A percentile compares a stretch with the other conserved stretches of the same genome.
phyloP scores from a whole-genome alignment of 805 yeast species.

The Metschnikowia chrysomelidarum region DNA sequence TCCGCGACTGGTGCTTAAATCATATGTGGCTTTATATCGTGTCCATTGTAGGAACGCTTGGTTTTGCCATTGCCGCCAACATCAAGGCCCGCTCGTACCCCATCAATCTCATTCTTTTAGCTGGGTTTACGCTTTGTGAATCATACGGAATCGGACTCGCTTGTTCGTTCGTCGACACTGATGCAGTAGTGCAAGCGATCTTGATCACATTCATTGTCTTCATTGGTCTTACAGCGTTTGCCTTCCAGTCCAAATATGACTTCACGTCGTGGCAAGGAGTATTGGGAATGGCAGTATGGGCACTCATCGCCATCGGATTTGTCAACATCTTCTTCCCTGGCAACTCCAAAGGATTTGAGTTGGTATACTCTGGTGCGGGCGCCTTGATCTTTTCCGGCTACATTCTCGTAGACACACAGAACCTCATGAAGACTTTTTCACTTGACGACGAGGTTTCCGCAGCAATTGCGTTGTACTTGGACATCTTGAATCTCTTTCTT shows the following conservation, averaged over 20 bases:
- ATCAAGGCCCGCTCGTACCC: slow-evolving; percentile 69
- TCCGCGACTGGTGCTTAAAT: slow-evolving; percentile 53
- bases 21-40: slow-evolving; percentile 61
- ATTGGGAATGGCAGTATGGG: slow-evolving; percentile 55
- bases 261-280: slow-evolving; percentile 66
- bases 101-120: slow-evolving; percentile 55
- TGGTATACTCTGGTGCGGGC: slow-evolving; percentile 69
- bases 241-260: slow-evolving; percentile 75
- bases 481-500: slow-evolving; percentile 76
- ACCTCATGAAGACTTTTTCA: slow-evolving; percentile 67
- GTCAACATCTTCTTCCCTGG: slow-evolving; percentile 64
- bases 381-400: slow-evolving; percentile 72
- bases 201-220: slow-evolving; percentile 67
- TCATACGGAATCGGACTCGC: slow-evolving; percentile 69
- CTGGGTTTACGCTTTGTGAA: slow-evolving; percentile 71
- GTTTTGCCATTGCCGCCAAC: slow-evolving; percentile 61
- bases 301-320: slow-evolving; percentile 68
- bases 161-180: slow-evolving; percentile 60
- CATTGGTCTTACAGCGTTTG: slow-evolving; percentile 72
- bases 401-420: slow-evolving; percentile 78
- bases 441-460: slow-evolving; percentile 87
- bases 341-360: slow-evolving; percentile 52
- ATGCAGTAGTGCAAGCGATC: slow-evolving; percentile 67
- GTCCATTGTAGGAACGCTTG: slow-evolving; percentile 58
- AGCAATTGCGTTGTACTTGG: slow-evolving; percentile 75